Conservation (phyloP, 2,329 filamentous ascomycete species). For the Alternaria brassicicola region DNA sequence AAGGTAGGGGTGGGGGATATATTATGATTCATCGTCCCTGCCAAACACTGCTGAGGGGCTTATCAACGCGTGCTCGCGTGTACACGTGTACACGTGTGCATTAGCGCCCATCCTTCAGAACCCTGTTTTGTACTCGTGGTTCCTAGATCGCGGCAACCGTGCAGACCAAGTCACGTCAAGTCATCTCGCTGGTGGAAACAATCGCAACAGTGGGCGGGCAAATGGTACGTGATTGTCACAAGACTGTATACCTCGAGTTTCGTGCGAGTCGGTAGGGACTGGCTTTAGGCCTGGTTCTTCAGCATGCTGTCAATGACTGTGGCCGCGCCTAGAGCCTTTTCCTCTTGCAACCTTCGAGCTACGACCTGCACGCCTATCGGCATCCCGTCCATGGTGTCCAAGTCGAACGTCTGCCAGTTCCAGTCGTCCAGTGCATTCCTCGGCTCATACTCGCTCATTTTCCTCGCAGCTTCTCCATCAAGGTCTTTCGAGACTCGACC, state of each 20-base stretch:
- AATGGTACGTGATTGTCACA: neutral
- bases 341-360: constrained; percentile 45
- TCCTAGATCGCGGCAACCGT: neutral
- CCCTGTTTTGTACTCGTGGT: neutral
- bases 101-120: neutral
- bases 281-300: neutral
- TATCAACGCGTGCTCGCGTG: constrained; percentile 22
- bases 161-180: neutral
- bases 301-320: constrained; percentile 32
- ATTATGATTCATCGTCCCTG: constrained; percentile 15
- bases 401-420: constrained; percentile 55
- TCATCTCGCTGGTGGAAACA: neutral
- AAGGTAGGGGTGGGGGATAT: constrained; percentile 17
- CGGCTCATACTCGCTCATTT: constrained; percentile 47
- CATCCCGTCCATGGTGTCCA: constrained; percentile 46
- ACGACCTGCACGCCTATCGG: constrained; percentile 48
- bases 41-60: constrained; percentile 12
- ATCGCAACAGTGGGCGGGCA: neutral
- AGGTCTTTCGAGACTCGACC: constrained; percentile 54
- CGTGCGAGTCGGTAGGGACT: neutral
- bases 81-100: constrained; percentile 20
- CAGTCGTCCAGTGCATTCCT: constrained; percentile 60
- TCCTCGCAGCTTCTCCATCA: constrained; percentile 43
- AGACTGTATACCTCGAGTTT: neutral
- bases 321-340: constrained; percentile 48